These are phyloP conservation scores for Nasturtium officinale DNA, from an alignment of 345 rosid species.

Conservation along the genomic window DNA sequence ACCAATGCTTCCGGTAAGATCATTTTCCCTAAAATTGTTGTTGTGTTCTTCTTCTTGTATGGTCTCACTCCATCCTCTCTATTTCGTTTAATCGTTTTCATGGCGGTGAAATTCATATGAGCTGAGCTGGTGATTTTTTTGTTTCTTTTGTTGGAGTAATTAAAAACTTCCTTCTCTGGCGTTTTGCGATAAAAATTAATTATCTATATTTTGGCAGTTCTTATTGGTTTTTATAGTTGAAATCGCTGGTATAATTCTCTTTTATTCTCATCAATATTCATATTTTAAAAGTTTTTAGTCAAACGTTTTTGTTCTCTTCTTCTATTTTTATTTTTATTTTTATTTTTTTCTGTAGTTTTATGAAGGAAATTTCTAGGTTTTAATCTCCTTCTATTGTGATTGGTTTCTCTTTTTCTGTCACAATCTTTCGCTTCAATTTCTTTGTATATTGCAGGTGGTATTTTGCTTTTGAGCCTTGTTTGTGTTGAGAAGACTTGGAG, in stretches of 20 bases:
- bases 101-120: slow-evolving; percentile 40
- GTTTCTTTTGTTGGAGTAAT: neutral
- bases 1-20: slow-evolving; percentile 27
- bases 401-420: slow-evolving; percentile 11
- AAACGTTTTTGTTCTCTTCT: neutral
- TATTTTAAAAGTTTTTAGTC: neutral
- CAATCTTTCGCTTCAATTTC: slow-evolving; percentile 8
- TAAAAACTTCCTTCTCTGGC: slow-evolving; percentile 9
- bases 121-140: slow-evolving; percentile 30
- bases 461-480: slow-evolving; percentile 34
- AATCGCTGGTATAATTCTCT: slow-evolving; percentile 26
- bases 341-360: neutral
- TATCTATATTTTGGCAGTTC: slow-evolving; percentile 21
- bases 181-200: slow-evolving; percentile 10
- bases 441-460: slow-evolving; percentile 36
- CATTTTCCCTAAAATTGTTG: slow-evolving; percentile 6
- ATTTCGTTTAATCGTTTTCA: slow-evolving; percentile 27
- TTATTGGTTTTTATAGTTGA: slow-evolving; percentile 14
- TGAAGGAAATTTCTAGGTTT: slow-evolving; percentile 15
- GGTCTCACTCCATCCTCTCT: slow-evolving; percentile 34
- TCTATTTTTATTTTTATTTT: no score
- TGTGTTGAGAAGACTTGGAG: neutral
- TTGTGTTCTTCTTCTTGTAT: slow-evolving; percentile 36
- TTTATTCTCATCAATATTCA: neutral
- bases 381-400: slow-evolving; percentile 3